These are phyloP conservation scores for Trametes cubensis DNA, from an alignment of 768 basidiomycete species.

Conservation along the genomic window DNA sequence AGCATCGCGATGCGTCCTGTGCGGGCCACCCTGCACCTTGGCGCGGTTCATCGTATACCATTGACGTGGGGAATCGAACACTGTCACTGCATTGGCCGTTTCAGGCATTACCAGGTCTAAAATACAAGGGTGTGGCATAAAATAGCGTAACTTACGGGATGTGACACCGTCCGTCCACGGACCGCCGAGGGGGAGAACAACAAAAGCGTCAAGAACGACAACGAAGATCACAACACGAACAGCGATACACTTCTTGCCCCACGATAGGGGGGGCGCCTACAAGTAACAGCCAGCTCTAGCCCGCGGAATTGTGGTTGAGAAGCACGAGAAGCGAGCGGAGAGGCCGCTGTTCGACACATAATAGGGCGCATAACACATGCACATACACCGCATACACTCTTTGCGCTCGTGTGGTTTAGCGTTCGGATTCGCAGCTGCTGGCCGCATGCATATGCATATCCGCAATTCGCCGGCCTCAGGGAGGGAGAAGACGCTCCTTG, in stretches of 20 bases:
- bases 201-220: too few relatives aligned
- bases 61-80: too few relatives aligned
- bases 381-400: background rate
- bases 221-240: too few relatives aligned
- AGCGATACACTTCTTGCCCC: too few relatives aligned
- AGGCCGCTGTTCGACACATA: background rate
- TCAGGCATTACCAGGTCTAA: background rate
- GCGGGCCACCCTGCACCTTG: too few relatives aligned
- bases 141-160: conserved; percentile 6
- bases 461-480: background rate
- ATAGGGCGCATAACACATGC: background rate
- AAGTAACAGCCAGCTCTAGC: too few relatives aligned
- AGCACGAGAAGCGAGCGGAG: too few relatives aligned
- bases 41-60: too few relatives aligned
- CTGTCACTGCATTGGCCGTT: background rate
- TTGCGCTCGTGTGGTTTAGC: background rate
- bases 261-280: too few relatives aligned
- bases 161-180: background rate
- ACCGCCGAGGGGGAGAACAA: background rate
- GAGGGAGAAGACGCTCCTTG: conserved; percentile 59
- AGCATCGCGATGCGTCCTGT: too few relatives aligned
- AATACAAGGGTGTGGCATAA: background rate
- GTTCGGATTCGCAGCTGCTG: background rate
- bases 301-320: too few relatives aligned
- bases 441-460: too few relatives aligned